Conservation (phyloP, 2,329 filamentous ascomycete genomes). For the Arthrinium puccinioides region DNA sequence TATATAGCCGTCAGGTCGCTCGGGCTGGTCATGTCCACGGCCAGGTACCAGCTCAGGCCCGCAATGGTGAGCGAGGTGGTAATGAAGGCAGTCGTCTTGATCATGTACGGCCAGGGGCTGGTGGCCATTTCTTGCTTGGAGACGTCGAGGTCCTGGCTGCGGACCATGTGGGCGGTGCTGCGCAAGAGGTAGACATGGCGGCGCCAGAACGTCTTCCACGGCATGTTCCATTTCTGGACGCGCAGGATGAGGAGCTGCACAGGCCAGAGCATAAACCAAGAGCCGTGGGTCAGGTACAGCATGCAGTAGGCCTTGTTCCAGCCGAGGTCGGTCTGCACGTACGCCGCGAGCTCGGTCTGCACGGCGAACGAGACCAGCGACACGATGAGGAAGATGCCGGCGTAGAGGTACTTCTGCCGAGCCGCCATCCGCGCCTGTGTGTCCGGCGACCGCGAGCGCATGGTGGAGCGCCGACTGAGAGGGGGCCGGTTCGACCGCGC, state of each 20-base stretch:
- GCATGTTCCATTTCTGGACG: slow-evolving; percentile 67
- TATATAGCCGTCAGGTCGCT: slow-evolving; percentile 96
- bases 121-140: slow-evolving; percentile 32
- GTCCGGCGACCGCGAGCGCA: slow-evolving; percentile 73
- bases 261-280: slow-evolving; percentile 87
- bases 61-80: slow-evolving; percentile 84
- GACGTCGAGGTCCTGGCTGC: slow-evolving; percentile 67
- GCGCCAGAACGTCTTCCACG: slow-evolving; percentile 83
- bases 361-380: slow-evolving; percentile 84
- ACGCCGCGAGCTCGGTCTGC: slow-evolving; percentile 91
- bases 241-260: slow-evolving; percentile 74
- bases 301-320: slow-evolving; percentile 99
- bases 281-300: slow-evolving; percentile 95
- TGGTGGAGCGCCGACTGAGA: slow-evolving; percentile 54
- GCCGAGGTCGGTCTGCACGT: slow-evolving; percentile 84
- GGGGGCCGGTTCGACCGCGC: slow-evolving; percentile 26
- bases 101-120: slow-evolving; percentile 59
- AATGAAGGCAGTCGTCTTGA: slow-evolving; percentile 71
- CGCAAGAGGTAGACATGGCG: slow-evolving; percentile 43
- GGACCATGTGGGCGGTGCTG: slow-evolving; percentile 70
- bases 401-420: slow-evolving; percentile 78
- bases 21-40: slow-evolving; percentile 86
- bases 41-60: slow-evolving; percentile 91
- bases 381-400: slow-evolving; percentile 72
- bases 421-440: slow-evolving; percentile 57